Base-by-base conservation (phyloP, 805 yeast species). In the Kluyveromyces nonfermentans region DNA sequence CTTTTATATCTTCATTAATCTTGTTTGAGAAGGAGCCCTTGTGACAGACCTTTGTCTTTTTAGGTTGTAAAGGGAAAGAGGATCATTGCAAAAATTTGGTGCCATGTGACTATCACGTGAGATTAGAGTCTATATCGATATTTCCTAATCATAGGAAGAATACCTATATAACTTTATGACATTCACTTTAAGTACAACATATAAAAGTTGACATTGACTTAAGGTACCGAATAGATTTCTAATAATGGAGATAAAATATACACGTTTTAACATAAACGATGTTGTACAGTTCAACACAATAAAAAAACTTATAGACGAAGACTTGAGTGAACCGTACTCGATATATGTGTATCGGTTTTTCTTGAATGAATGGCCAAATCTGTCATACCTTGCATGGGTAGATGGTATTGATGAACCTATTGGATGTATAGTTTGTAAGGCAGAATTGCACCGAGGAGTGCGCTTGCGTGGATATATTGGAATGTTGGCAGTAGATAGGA, bases 261-360 rank as follows among this genome's bases (percentile, higher is more conserved):
- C 52, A 33, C 54, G 47, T 19, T 46, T 62, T 19, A 58, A 62
- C 46, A 50, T 60, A 12, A 50, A 49, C 14, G 54, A 61, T 38
- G 44, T 44, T 1, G 41, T 35, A 7, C 58, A 82, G 48, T 71
- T 82, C 47, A 59, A 67, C 10, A 71, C 69, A 22, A 67, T 83
- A 12, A 73, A 76, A 53, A 56, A 58, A 9, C 69, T 90, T 38
- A 80, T 90, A 9, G 76, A 82, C 34, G 70, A 68, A 9, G 93
- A 89, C 60, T 69, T 93, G 33, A 82, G 93, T 22, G 98, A 93
- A 62, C 97, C 98, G 0, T 93, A 93, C 60, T 89, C 97, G 4
- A 75, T 86, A 16, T 93, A 86, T 56, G 97, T 93, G 2, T 93
- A 89, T 63, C 74, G 95, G 58, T 93, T 82, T 65, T 93, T 93